Conservation (phyloP, 2,329 filamentous ascomycete genomes). For the Annulohypoxylon truncatum region DNA sequence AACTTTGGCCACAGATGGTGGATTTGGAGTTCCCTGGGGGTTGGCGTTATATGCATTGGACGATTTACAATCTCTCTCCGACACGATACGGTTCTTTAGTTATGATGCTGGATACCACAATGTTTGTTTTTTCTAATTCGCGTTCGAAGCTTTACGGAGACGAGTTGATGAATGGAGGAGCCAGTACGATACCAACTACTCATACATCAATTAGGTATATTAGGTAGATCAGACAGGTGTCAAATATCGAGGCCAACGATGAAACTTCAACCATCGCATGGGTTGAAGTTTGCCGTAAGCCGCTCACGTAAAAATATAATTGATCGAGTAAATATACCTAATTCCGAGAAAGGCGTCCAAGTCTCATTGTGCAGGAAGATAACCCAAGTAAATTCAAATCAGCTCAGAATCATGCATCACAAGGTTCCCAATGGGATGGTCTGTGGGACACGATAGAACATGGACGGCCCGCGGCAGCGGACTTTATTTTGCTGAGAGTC, state of each 20-base stretch:
- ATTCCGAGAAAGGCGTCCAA: not conserved
- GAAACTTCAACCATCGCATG: not conserved
- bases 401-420: constrained; percentile 13
- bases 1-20: constrained; percentile 15
- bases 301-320: not conserved
- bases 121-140: constrained; percentile 42
- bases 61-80: constrained; percentile 40
- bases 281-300: not conserved
- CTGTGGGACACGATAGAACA: constrained; percentile 4
- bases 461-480: constrained; percentile 19
- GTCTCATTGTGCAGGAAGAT: not conserved
- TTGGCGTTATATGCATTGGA: constrained; percentile 42
- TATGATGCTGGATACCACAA: constrained; percentile 48
- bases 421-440: not conserved
- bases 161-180: constrained; percentile 31
- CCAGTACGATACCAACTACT: constrained; percentile 15
- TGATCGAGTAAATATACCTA: not conserved
- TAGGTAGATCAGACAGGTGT: constrained; percentile 29
- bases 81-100: constrained; percentile 43
- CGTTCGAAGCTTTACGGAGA: constrained; percentile 32
- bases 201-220: constrained; percentile 28
- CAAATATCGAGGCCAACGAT: constrained; percentile 3
- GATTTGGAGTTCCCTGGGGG: constrained; percentile 31
- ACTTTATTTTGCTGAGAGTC: constrained; percentile 21
- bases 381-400: not conserved